phyloP scores from a whole-genome alignment of 2,329 filamentous ascomycete genomes.

The Tolypocladium sp. region DNA sequence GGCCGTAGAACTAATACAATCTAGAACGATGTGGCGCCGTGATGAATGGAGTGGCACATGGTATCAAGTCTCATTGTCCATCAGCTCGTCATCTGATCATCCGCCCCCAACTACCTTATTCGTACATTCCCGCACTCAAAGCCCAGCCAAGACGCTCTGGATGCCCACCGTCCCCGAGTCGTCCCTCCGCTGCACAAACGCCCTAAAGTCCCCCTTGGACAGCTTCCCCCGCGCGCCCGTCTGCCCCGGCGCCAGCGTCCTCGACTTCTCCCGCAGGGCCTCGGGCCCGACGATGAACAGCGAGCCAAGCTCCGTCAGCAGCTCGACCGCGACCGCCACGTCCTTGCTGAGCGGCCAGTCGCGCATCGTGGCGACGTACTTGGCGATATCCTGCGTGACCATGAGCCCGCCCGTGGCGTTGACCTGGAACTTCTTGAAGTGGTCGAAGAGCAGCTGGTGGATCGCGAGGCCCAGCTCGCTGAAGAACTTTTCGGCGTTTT shows the following conservation, averaged over 20 bases:
- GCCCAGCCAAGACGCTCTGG: slow-evolving; percentile 66
- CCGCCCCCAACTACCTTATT: not conserved
- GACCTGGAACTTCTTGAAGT: slow-evolving; percentile 90
- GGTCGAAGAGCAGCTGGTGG: slow-evolving; percentile 72
- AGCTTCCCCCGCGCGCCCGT: slow-evolving; percentile 41
- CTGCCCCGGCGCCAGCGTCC: slow-evolving; percentile 41
- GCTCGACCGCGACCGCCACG: slow-evolving; percentile 63
- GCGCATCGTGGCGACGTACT: slow-evolving; percentile 79
- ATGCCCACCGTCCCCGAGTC: slow-evolving; percentile 75
- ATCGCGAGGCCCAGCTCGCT: slow-evolving; percentile 77
- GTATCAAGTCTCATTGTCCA: not conserved
- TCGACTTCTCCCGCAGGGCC: slow-evolving; percentile 61
- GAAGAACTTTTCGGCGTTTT: slow-evolving; percentile 74
- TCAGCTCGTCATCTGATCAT: not conserved
- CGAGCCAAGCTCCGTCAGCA: slow-evolving; percentile 87
- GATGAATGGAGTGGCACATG: not conserved
- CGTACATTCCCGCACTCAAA: slow-evolving; percentile 25
- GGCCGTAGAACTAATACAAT: not conserved
- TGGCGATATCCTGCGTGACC: slow-evolving; percentile 91
- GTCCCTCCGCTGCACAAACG: slow-evolving; percentile 77
- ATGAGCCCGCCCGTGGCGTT: slow-evolving; percentile 90
- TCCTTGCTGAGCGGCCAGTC: slow-evolving; percentile 70
- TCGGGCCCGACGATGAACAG: slow-evolving; percentile 88
- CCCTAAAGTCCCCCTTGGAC: slow-evolving; percentile 64
- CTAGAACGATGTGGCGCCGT: not conserved